Base-by-base conservation (phyloP, 2,329 filamentous ascomycete genomes). In the Ophiostoma novo-ulmi region DNA sequence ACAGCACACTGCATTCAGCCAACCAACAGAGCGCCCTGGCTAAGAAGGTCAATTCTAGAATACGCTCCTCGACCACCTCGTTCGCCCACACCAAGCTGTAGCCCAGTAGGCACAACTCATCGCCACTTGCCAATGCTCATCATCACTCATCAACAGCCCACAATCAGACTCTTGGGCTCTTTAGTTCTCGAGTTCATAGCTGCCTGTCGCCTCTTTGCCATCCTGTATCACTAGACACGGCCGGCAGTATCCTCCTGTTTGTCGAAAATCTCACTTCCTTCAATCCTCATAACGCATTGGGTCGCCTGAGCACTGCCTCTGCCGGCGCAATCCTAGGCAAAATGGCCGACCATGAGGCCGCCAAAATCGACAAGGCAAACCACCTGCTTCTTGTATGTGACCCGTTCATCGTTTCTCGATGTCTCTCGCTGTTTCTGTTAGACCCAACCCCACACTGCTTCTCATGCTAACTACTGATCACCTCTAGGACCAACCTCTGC, bases 401-500 rank as follows among this genome's bases (percentile, higher is more conserved):
- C 52, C n/a, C n/a, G 22, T 26, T 14, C 38, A 22, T 20, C 61
- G 64, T 44, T 63, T 64, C 6, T 41, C 26, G 38, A 52, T 48
- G 35, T 8, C 14, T 31, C 17, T 13, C 36, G n/a, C 36, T n/a
- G 5, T 68, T 5, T 36, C 26, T 63, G n/a, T 22, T 20, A 14
- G 6, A n/a, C 22, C 52, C 13, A 11, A 11, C 10, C 22, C 8
- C 17, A 11, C n/a, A 7, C 11, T 20, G 17, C 31, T 13, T 31
- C 39, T 39, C 41, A 52, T 44, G 67, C 65, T 68, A 7, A 52
- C n/a, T 22, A 7, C 38, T n/a, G 5, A 14, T 35, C 22, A 22
- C 14, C 13, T 13, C 35, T 38, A 94, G 93, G 95, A 99, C 78
- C 94, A 98, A 86, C 91, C 94, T 4, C 91, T 98, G 74, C 88